Percentiles rank a stretch among this genome's conserved stretches.
These are phyloP conservation scores for Fusarium verrucosum DNA, from an alignment of 2,329 filamentous ascomycete species.

Conservation along the genomic window DNA sequence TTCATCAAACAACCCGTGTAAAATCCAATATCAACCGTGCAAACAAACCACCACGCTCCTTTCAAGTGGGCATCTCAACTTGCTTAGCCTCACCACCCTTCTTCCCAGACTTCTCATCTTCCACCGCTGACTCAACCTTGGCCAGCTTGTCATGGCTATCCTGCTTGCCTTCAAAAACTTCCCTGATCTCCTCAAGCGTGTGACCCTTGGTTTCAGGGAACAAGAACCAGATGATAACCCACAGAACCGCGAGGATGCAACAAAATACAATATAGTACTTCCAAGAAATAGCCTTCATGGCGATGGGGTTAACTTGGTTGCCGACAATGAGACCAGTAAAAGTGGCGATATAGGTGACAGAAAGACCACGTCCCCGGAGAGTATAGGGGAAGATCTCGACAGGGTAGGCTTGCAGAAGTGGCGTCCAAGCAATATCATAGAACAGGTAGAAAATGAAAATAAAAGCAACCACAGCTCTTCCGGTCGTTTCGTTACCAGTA, in stretches of 20 bases:
- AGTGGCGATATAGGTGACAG: slow-evolving; percentile 27
- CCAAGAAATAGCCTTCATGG: slow-evolving; percentile 50
- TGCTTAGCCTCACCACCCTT: neutral
- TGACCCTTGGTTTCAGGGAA: slow-evolving; percentile 48
- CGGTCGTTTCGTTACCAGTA: slow-evolving; percentile 33
- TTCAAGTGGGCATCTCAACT: neutral
- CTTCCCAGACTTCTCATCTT: neutral
- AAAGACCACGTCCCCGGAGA: slow-evolving; percentile 35
- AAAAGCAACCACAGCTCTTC: slow-evolving; percentile 47
- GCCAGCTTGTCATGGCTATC: neutral
- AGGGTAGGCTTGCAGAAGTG: slow-evolving; percentile 45
- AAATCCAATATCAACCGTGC: too few relatives aligned
- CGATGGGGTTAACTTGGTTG: slow-evolving; percentile 54
- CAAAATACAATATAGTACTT: slow-evolving; percentile 54
- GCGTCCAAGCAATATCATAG: slow-evolving; percentile 50
- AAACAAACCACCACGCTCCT: too few relatives aligned
- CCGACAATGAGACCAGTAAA: slow-evolving; percentile 45
- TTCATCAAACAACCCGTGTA: too few relatives aligned
- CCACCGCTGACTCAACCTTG: neutral
- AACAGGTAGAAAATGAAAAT: slow-evolving; percentile 53
- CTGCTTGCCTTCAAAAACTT: slow-evolving; percentile 42
- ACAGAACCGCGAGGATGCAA: slow-evolving; percentile 47
- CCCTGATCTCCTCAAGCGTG: slow-evolving; percentile 45
- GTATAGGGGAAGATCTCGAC: slow-evolving; percentile 43
- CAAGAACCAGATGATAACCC: slow-evolving; percentile 51